These are phyloP conservation scores for Lobosporangium transversale DNA, from an alignment of 192 early-diverging fungal species.

Conservation along the genomic window DNA sequence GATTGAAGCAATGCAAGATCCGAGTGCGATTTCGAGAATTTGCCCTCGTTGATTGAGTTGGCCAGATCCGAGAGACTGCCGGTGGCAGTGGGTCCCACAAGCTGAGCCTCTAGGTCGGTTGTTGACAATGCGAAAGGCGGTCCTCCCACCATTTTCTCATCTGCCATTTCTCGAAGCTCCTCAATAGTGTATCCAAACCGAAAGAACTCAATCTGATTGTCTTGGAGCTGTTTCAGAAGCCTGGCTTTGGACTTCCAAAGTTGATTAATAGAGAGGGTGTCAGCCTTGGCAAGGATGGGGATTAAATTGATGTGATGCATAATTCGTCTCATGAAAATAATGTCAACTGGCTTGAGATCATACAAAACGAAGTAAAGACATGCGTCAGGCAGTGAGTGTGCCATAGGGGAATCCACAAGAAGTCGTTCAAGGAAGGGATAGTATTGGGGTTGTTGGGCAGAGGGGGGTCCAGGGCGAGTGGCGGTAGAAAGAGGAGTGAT, in stretches of 20 bases:
- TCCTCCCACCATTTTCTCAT: constrained; percentile 33
- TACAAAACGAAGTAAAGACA: constrained; percentile 47
- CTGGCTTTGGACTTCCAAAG: constrained; percentile 88
- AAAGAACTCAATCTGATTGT: constrained; percentile 47
- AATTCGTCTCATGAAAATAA: constrained; percentile 96
- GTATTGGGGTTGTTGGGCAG: neutral
- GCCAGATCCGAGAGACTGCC: constrained; percentile 35
- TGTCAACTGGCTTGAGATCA: constrained; percentile 83
- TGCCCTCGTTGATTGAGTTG: constrained; percentile 28
- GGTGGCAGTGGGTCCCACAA: constrained; percentile 2
- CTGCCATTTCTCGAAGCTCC: constrained; percentile 40
- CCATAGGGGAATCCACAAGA: constrained; percentile 46
- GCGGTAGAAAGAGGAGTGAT: constrained; percentile 36
- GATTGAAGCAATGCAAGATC: constrained; percentile 32
- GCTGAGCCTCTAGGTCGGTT: constrained; percentile 25
- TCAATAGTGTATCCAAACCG: constrained; percentile 33
- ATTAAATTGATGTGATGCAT: constrained; percentile 93
- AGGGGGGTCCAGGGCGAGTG: constrained; percentile 9
- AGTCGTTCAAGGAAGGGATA: constrained; percentile 37
- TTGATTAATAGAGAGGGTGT: constrained; percentile 88
- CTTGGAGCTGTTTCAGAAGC: constrained; percentile 56
- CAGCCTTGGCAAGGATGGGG: constrained; percentile 93
- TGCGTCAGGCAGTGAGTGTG: constrained; percentile 41
- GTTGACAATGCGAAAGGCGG: constrained; percentile 47
- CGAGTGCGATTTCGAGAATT: constrained; percentile 33